These are phyloP conservation scores for Aspergillus campestris DNA, from an alignment of 495 filamentous ascomycete genomes.

Conservation along the genomic window DNA sequence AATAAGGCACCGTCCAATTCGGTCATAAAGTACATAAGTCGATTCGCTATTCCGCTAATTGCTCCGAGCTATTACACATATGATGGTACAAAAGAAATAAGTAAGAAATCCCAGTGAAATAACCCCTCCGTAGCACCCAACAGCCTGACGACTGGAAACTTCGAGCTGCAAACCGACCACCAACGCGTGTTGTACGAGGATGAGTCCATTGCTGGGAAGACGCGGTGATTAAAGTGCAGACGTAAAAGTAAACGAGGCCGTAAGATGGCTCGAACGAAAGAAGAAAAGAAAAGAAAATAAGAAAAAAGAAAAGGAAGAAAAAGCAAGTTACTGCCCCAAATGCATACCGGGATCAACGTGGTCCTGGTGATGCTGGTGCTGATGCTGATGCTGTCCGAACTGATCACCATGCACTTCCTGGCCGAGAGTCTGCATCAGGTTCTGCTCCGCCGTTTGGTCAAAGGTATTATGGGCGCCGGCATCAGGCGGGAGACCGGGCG, in stretches of 20 bases:
- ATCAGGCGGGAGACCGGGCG: slow-evolving; percentile 33
- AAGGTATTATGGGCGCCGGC: slow-evolving; percentile 25
- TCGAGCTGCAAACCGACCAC: too few relatives aligned
- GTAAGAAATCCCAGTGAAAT: too few relatives aligned
- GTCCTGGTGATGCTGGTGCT: slow-evolving; percentile 22
- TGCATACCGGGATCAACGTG: slow-evolving; percentile 33
- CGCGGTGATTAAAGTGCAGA: too few relatives aligned
- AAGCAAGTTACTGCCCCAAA: slow-evolving; percentile 23
- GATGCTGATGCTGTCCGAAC: slow-evolving; percentile 29
- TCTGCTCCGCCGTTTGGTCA: slow-evolving; percentile 41
- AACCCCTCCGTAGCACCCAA: too few relatives aligned
- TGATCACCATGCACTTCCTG: slow-evolving; percentile 41
- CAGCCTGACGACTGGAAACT: too few relatives aligned
- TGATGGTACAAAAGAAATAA: too few relatives aligned
- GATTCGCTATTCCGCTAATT: too few relatives aligned
- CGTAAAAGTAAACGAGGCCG: too few relatives aligned
- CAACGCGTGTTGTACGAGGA: too few relatives aligned
- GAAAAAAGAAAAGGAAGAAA: neutral
- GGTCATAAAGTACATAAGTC: neutral
- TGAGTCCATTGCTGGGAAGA: too few relatives aligned
- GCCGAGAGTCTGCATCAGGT: slow-evolving; percentile 40
- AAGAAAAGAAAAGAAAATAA: neutral
- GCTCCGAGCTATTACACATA: too few relatives aligned
- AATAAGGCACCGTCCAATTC: neutral
- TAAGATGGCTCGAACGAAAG: too few relatives aligned